These are phyloP conservation scores for Apiospora saccharicola DNA, from an alignment of 2,329 filamentous ascomycete genomes.

Conservation along the genomic window DNA sequence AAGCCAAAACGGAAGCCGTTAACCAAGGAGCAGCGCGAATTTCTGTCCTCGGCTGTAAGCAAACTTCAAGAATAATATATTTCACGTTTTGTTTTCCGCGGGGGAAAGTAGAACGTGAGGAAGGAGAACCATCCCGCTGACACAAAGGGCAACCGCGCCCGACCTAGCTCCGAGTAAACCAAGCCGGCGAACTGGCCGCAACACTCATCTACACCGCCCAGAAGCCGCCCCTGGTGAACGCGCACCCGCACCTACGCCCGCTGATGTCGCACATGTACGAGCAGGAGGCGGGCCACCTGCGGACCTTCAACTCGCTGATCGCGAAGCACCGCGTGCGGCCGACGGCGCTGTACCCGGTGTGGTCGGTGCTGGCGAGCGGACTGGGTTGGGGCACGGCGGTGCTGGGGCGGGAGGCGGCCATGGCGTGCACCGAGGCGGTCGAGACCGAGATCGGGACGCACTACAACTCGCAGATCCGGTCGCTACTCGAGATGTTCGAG, in stretches of 20 bases:
- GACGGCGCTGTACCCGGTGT: constrained; percentile 90
- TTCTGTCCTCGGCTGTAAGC: constrained; percentile 75
- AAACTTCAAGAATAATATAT: constrained; percentile 22
- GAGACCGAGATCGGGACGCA: constrained; percentile 97
- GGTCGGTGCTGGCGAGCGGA: constrained; percentile 80
- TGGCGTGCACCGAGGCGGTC: constrained; percentile 98
- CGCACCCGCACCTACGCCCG: constrained; percentile 86
- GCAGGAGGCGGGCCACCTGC: constrained; percentile 88
- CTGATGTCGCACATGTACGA: constrained; percentile 99
- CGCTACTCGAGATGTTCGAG: constrained; percentile 80
- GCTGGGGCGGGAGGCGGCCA: constrained; percentile 90
- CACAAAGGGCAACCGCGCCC: neutral
- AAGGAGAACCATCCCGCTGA: neutral
- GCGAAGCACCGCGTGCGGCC: constrained; percentile 89
- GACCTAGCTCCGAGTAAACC: constrained; percentile 84
- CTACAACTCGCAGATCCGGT: constrained; percentile 91
- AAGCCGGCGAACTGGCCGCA: constrained; percentile 96
- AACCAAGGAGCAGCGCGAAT: constrained; percentile 74
- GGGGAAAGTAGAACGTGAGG: neutral
- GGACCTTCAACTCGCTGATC: constrained; percentile 83
- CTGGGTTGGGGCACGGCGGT: constrained; percentile 90
- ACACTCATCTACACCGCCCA: constrained; percentile 93
- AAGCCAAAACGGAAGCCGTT: constrained; percentile 63
- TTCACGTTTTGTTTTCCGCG: no score
- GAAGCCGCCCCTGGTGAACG: constrained; percentile 78